Base-by-base conservation (phyloP, 1,139 yeast genomes). In the Saccharomyces pastorianus region DNA sequence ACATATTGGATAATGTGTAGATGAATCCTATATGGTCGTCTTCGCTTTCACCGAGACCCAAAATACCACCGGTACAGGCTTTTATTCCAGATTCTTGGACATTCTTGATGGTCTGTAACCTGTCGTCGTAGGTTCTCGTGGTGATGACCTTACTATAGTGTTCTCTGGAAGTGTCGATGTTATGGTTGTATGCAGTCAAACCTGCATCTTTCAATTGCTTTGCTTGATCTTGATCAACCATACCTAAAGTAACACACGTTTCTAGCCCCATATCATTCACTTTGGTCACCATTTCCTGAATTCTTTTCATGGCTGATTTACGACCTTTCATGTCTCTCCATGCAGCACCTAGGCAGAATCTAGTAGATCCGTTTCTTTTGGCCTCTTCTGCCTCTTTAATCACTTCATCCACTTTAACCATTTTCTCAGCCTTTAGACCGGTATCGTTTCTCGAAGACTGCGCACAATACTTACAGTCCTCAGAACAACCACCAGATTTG, bases 321-420 rank as follows among this genome's bases (percentile, higher is more conserved):
- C 95, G 74, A 8, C 95, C 95, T 49, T 76, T 74, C 95, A 87
- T 86, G 58, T 85, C 93, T 66, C 95, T 77, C 93, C 93, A 87
- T 1, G 95, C 95, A 11, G 93, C 89, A 48, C 95, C 95, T 84
- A 86, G 82, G 66, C 95, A 86, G 64, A 86, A 86, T 57, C 95
- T 74, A 0, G 95, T 86, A 0, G 86, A 80, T 0, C 93, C 93
- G 59, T 85, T 85, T 5, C 65, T 72, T 62, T 84, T 83, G 5
- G 95, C 93, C 52, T 76, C 77, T 50, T 71, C 71, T 0, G 95
- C 95, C 48, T 82, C 84, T 51, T 72, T 76, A 64, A 84, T 71
- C 1, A 87, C 93, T 28, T 76, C 76, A 2, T 84, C 90, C 13
- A 85, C 67, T 27, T 75, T 72, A 25, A 85, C 76, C 71, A 85